phyloP scores from a whole-genome alignment of 805 yeast genomes.

The Yamadazyma sp. region DNA sequence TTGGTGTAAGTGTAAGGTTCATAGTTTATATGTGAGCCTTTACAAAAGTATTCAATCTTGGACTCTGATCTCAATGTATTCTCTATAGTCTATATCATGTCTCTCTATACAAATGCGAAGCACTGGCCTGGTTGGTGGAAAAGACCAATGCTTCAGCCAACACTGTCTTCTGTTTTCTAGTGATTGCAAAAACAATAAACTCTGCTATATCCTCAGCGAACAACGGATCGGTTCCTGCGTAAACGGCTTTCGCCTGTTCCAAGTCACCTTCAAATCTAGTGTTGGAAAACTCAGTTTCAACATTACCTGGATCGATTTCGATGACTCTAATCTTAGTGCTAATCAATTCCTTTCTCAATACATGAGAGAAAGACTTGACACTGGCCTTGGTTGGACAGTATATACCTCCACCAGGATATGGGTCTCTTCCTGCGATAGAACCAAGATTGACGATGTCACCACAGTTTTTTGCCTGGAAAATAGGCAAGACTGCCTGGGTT shows the following conservation, averaged over 20 bases:
- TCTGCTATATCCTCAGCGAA: conserved; percentile 76
- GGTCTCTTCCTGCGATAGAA: conserved; percentile 76
- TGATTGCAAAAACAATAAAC: conserved; percentile 60
- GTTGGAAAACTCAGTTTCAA: conserved; percentile 73
- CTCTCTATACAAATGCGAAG: conserved; percentile 55
- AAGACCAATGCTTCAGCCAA: conserved; percentile 80
- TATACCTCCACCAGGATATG: conserved; percentile 77
- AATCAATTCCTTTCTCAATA: conserved; percentile 72
- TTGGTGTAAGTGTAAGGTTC: no score
- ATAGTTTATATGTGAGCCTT: no score
- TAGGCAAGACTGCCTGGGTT: conserved; percentile 76
- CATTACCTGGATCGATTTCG: conserved; percentile 78
- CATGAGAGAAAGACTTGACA: conserved; percentile 67
- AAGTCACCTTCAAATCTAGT: conserved; percentile 65
- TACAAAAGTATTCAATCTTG: no score
- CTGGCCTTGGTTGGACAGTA: conserved; percentile 78
- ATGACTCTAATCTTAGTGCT: conserved; percentile 68
- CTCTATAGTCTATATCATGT: no score
- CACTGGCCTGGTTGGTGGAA: conserved; percentile 83
- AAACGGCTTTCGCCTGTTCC: conserved; percentile 60
- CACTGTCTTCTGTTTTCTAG: conserved; percentile 71
- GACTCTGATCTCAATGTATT: no score
- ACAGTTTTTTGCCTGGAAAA: conserved; percentile 64
- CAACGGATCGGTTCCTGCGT: conserved; percentile 67
- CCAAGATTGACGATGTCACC: conserved; percentile 78